phyloP scores from a whole-genome alignment of 2,329 filamentous ascomycete genomes.

The Akanthomyces muscarius region DNA sequence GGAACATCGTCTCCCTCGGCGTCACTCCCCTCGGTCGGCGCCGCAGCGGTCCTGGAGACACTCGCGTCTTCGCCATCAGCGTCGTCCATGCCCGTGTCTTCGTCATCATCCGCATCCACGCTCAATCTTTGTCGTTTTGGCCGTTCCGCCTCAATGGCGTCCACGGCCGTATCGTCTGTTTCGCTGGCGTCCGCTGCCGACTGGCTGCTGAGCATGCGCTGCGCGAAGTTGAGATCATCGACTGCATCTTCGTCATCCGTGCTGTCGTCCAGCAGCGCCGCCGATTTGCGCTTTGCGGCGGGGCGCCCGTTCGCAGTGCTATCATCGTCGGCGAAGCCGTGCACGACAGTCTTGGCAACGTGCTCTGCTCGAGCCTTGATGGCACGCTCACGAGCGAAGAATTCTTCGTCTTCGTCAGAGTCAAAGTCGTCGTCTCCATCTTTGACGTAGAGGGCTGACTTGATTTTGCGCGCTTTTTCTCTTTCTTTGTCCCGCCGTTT shows the following conservation, averaged over 20 bases:
- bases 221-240: constrained; percentile 23
- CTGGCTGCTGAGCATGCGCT: constrained; percentile 24
- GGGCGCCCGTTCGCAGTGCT: neutral
- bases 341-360: constrained; percentile 28
- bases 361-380: constrained; percentile 52
- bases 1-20: constrained; percentile 41
- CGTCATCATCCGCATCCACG: constrained; percentile 26
- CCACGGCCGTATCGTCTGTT: constrained; percentile 28
- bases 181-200: constrained; percentile 23
- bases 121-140: constrained; percentile 37
- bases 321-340: constrained; percentile 17
- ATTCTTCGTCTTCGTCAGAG: constrained; percentile 62
- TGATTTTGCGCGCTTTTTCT: constrained; percentile 76
- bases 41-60: constrained; percentile 18
- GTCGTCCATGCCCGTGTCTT: constrained; percentile 28
- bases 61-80: constrained; percentile 21
- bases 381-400: constrained; percentile 67
- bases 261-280: constrained; percentile 25
- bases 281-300: constrained; percentile 29
- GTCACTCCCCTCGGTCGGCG: constrained; percentile 21
- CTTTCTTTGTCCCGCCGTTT: constrained; percentile 63
- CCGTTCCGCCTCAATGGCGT: constrained; percentile 32
- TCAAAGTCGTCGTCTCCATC: constrained; percentile 89
- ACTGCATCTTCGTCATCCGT: constrained; percentile 27
- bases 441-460: constrained; percentile 77